These are phyloP conservation scores for Microsporum ferrugineum DNA, from an alignment of 2,329 filamentous ascomycete genomes.

Conservation along the genomic window DNA sequence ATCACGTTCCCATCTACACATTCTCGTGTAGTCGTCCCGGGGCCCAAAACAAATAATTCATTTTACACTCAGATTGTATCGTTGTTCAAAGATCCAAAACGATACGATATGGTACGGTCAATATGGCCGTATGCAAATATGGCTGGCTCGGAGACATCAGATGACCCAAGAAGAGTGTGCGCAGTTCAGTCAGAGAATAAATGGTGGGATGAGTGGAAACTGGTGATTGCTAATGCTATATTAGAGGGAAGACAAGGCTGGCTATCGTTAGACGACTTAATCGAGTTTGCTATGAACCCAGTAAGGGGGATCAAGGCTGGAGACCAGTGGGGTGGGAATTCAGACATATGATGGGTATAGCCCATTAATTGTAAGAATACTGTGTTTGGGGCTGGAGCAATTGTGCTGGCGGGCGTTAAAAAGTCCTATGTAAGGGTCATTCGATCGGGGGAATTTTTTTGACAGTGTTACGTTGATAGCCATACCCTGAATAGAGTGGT, in stretches of 20 bases:
- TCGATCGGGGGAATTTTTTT: not conserved
- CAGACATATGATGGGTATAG: not conserved
- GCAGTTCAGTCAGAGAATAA: slow-evolving; percentile 2
- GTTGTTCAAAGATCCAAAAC: not conserved
- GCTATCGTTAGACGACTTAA: slow-evolving; percentile 1
- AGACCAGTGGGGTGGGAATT: not conserved
- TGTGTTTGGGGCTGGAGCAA: not conserved
- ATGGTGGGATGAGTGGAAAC: slow-evolving; percentile 6
- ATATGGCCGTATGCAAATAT: slow-evolving; percentile 6
- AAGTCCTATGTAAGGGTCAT: not conserved
- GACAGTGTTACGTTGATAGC: too few species aligned
- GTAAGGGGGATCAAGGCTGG: not conserved
- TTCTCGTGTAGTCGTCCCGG: not conserved
- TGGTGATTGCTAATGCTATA: not conserved
- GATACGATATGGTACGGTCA: slow-evolving; percentile 3
- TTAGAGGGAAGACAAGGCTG: not conserved
- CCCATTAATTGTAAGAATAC: not conserved
- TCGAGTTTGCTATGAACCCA: slow-evolving; percentile 1
- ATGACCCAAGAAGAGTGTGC: not conserved
- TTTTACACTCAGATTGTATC: not conserved
- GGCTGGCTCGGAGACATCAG: not conserved
- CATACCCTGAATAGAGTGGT: too few species aligned
- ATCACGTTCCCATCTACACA: slow-evolving; percentile 2
- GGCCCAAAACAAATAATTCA: not conserved
- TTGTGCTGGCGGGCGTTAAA: not conserved